Evolutionary conservation across 345 rosid genomes (phyloP), one percentile per base, ranked within the genome.

Genomic region (Hibiscus trionum): DNA sequence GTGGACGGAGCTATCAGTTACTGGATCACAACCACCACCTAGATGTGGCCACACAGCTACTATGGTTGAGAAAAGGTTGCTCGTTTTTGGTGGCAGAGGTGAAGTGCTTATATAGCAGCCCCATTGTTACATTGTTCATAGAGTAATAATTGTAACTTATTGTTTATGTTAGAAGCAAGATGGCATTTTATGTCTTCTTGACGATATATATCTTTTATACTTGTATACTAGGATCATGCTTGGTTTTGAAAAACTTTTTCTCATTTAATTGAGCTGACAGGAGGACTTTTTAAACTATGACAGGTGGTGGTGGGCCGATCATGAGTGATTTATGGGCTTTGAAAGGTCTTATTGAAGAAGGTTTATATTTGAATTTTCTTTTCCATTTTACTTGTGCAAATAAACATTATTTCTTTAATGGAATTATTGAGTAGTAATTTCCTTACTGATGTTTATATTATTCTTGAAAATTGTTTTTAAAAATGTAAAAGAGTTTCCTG

Each of bases 241-340:
- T 9, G 16, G 56, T 44, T 64, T 37, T 19, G 37, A n/a, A 55
- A 47, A 57, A 15, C 55, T 61, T 65, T 60, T 9, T 26, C 65
- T 37, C 42, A 2, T 57, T 72, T 9, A 37, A 70, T 7, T 56
- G 39, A 53, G 66, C 66, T 73, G 63, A 70, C 61, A 61, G 26
- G 55, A 69, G 14, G 16, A 4, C 49, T 61, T 60, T 80, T 53
- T 79, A 66, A 63, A 73, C 69, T 74, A 83, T 80, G 73, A 69
- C 75, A 95, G 99, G 99, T 78, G 99, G 99, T 68, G 96, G 98
- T 66, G 97, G 99, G 16, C 97, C 98, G 61, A 92, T 92, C 83
- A 95, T 95, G 99, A 91, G 97, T 81, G 99, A 95, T 82, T 84
- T 95, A 75, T 95, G 99, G 97, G 99, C 99, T 79, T 77, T 95